Percentiles rank a stretch among this genome's conserved stretches.
These are phyloP conservation scores for Penicillium glabrum DNA, from an alignment of 2,329 filamentous ascomycete genomes.

Conservation along the genomic window DNA sequence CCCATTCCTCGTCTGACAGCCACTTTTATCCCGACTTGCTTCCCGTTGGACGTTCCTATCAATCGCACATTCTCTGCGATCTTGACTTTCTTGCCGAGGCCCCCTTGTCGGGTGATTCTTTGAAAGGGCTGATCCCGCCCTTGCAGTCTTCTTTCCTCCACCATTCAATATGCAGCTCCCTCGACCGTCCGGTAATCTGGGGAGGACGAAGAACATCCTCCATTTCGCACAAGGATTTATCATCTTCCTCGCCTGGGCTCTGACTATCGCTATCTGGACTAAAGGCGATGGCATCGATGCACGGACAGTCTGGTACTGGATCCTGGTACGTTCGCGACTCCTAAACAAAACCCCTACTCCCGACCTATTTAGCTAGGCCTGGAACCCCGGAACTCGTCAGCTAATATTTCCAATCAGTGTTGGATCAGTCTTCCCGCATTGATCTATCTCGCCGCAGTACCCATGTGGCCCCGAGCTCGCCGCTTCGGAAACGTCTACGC, in stretches of 20 bases:
- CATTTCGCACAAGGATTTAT: constrained; percentile 56
- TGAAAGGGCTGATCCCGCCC: constrained; percentile 16
- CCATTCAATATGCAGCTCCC: constrained; percentile 24
- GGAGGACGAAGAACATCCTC: constrained; percentile 56
- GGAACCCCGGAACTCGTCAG: constrained; percentile 1
- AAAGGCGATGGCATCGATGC: constrained; percentile 55
- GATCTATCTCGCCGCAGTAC: constrained; percentile 60
- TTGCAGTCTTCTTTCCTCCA: constrained; percentile 18
- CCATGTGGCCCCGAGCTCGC: constrained; percentile 59
- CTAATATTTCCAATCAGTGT: constrained; percentile 45
- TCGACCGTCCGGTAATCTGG: constrained; percentile 42
- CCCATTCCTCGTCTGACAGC: constrained; percentile 2
- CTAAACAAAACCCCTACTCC: not conserved
- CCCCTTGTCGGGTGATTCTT: constrained; percentile 6
- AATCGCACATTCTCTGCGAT: constrained; percentile 1
- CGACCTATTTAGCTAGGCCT: not conserved
- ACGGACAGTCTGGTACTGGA: constrained; percentile 57
- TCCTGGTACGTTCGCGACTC: constrained; percentile 47
- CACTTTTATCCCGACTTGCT: constrained; percentile 2
- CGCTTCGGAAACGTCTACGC: constrained; percentile 62
- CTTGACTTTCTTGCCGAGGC: not conserved
- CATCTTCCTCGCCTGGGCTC: constrained; percentile 58
- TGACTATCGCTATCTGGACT: constrained; percentile 60
- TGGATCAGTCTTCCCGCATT: constrained; percentile 60
- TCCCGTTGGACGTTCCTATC: not conserved